Percentiles rank a stretch among this genome's conserved stretches.
Conservation (phyloP, 345 rosid species). For the Kernera saxatilis region DNA sequence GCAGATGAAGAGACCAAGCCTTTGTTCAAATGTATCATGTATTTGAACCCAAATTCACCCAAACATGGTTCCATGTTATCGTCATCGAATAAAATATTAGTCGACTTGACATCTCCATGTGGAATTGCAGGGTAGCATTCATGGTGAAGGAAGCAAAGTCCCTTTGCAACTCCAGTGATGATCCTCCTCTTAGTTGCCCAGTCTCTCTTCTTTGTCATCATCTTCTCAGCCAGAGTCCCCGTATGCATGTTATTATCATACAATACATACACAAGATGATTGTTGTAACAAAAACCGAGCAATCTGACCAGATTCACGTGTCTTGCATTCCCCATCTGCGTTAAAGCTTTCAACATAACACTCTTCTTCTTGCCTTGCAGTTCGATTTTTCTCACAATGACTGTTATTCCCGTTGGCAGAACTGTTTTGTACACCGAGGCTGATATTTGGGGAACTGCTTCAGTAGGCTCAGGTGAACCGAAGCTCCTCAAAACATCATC, state of each 20-base stretch:
- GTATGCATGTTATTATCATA: slow-evolving; percentile 68
- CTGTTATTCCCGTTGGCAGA: slow-evolving; percentile 87
- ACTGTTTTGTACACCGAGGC: slow-evolving; percentile 58
- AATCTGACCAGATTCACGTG: slow-evolving; percentile 71
- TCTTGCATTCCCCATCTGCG: slow-evolving; percentile 64
- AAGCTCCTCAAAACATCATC: slow-evolving; percentile 72
- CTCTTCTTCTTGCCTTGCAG: slow-evolving; percentile 43
- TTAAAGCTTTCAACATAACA: slow-evolving; percentile 38
- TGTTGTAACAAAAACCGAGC: slow-evolving; percentile 86
- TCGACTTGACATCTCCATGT: slow-evolving; percentile 75
- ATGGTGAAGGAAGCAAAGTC: slow-evolving; percentile 84
- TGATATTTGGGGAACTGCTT: slow-evolving; percentile 33
- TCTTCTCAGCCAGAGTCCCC: slow-evolving; percentile 66
- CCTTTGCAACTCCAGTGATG: slow-evolving; percentile 72
- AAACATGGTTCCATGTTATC: slow-evolving; percentile 65
- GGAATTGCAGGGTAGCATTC: slow-evolving; percentile 82
- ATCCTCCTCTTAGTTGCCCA: slow-evolving; percentile 61
- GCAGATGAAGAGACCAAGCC: slow-evolving; percentile 35
- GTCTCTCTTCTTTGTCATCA: slow-evolving; percentile 41
- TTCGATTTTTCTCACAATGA: slow-evolving; percentile 58
- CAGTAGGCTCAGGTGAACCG: slow-evolving; percentile 38
- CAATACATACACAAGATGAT: slow-evolving; percentile 52
- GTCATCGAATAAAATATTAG: slow-evolving; percentile 55
- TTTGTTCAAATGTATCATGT: slow-evolving; percentile 40
- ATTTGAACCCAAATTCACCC: slow-evolving; percentile 63